These are phyloP conservation scores for Lentinula lateritia DNA, from an alignment of 768 basidiomycete species.

Conservation along the genomic window DNA sequence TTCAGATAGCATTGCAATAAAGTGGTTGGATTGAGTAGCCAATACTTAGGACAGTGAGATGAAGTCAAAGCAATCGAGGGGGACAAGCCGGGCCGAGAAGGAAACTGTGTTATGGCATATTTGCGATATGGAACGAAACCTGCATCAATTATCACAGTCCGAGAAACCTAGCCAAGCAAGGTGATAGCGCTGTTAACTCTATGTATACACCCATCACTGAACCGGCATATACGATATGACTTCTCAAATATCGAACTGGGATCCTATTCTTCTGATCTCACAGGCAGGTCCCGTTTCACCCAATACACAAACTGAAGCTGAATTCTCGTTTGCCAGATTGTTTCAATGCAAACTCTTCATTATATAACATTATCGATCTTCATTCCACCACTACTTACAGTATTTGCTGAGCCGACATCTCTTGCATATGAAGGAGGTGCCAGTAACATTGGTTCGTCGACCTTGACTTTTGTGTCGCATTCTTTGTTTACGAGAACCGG, in stretches of 20 bases:
- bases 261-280: slow-evolving; percentile 81
- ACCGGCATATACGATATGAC: neutral
- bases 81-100: too few species aligned
- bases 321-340: slow-evolving; percentile 58
- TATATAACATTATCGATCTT: slow-evolving; percentile 85
- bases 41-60: too few species aligned
- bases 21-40: too few species aligned
- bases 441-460: slow-evolving; percentile 63
- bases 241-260: slow-evolving; percentile 58
- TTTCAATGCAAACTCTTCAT: slow-evolving; percentile 89
- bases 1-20: too few species aligned
- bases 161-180: too few species aligned
- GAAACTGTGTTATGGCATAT: too few species aligned
- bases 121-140: too few species aligned
- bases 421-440: slow-evolving; percentile 74
- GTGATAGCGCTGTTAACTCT: neutral
- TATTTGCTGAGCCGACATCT: slow-evolving; percentile 70
- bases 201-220: neutral
- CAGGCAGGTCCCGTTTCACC: slow-evolving; percentile 45
- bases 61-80: too few species aligned
- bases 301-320: neutral
- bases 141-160: too few species aligned
- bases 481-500: neutral
- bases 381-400: slow-evolving; percentile 69
- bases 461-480: neutral